Base-by-base conservation (phyloP, 106 monocot genomes). In the Acorus gramineus region DNA sequence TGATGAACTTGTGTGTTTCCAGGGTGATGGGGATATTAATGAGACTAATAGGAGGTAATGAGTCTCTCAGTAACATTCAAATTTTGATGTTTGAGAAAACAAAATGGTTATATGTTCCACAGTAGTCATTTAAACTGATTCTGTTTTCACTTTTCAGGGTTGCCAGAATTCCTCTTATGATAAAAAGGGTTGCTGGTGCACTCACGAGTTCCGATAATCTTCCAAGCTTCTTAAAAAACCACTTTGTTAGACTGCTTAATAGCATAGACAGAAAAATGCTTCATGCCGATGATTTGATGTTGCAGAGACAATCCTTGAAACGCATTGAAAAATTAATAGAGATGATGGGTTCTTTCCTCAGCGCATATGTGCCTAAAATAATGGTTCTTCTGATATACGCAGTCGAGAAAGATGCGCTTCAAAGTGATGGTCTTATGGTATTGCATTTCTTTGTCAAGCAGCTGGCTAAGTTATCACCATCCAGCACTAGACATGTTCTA, bases 211-310 rank as follows among this genome's bases (percentile, higher is more conserved):
- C 77, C 59, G 83, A 83, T 73, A 81, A 88, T 42, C 88, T 98
- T 73, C 81, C 90, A 44, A 75, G 56, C 8, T 98, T 98, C 78
- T 61, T 98, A 46, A 98, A 85, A 77, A 85, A 85, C 73, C 83
- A 98, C 67, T 88, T 98, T 85, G 96, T 88, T 65, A 77, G 96
- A 46, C 91, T 98, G 55, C 96, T 98, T 55, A 98, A 98, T 66
- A 92, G 91, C 66, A 82, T 98, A 66, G 91, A 98, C 49, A 77
- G 83, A 66, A 98, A 92, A 73, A 88, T 98, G 91, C 96, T 98
- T 75, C 91, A 80, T 75, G 72, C 80, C 69, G 82, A 85, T 66
- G 83, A 92, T 48, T 28, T 74, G 7, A 53, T 61, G 72, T 56
- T 85, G 65, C 91, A 98, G 64, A 88, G 81, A 66, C 85, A 88